phyloP scores from a whole-genome alignment of 768 basidiomycete genomes.

The Xanthoconium stramineum region DNA sequence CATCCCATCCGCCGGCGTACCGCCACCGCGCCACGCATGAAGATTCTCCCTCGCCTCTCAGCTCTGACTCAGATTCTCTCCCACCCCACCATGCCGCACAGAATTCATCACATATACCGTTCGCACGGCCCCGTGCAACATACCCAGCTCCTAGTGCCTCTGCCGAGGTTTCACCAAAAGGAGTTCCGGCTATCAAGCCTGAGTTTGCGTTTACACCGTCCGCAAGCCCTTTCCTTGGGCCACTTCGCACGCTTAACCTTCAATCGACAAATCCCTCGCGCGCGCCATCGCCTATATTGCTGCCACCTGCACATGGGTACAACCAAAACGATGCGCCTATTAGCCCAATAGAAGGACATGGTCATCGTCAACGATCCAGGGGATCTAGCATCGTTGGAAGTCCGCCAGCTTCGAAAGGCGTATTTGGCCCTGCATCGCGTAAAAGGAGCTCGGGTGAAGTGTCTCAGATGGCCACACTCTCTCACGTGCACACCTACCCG shows the following conservation, averaged over 20 bases:
- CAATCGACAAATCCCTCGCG: constrained; percentile 68
- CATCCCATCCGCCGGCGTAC: constrained; percentile 31
- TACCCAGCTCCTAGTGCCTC: constrained; percentile 19
- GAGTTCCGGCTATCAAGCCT: constrained; percentile 22
- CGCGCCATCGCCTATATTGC: constrained; percentile 66
- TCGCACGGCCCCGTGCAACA: constrained; percentile 26
- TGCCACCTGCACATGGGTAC: constrained; percentile 47
- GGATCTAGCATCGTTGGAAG: constrained; percentile 36
- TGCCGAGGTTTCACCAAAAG: constrained; percentile 32
- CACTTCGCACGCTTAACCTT: constrained; percentile 70
- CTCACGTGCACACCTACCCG: constrained; percentile 33
- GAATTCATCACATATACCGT: constrained; percentile 28
- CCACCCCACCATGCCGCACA: constrained; percentile 29
- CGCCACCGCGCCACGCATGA: constrained; percentile 42
- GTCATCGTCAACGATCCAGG: constrained; percentile 25
- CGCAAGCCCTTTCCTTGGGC: constrained; percentile 78
- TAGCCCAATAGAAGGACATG: constrained; percentile 35
- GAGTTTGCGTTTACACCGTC: constrained; percentile 59
- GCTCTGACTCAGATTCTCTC: constrained; percentile 58
- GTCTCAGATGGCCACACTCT: constrained; percentile 25
- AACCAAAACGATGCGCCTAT: constrained; percentile 25
- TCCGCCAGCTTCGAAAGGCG: constrained; percentile 33
- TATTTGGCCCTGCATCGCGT: constrained; percentile 22
- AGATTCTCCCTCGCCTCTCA: constrained; percentile 67
- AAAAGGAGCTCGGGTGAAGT: constrained; percentile 33